Percentiles rank a stretch among this genome's conserved stretches.
phyloP scores from a whole-genome alignment of 805 yeast species.

The Starmerella lactis-condensi region DNA sequence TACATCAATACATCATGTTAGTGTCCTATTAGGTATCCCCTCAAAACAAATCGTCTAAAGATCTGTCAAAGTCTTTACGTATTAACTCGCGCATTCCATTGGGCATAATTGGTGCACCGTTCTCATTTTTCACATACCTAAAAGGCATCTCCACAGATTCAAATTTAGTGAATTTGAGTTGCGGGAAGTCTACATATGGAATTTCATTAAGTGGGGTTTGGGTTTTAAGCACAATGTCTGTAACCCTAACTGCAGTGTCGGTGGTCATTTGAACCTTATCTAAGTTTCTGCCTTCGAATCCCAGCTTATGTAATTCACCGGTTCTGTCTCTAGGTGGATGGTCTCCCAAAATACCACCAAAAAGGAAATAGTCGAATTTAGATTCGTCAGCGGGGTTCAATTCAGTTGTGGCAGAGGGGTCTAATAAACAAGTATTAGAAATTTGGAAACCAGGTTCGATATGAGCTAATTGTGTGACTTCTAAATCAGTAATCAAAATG shows the following conservation, averaged over 20 bases:
- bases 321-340: constrained; percentile 81
- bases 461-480: constrained; percentile 29
- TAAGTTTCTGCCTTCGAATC: constrained; percentile 69
- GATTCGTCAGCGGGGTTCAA: constrained; percentile 49
- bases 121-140: constrained; percentile 53
- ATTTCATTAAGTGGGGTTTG: constrained; percentile 47
- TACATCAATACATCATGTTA: no score
- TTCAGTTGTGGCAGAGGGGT: constrained; percentile 68
- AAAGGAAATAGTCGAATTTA: constrained; percentile 69
- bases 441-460: constrained; percentile 24
- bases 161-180: constrained; percentile 64
- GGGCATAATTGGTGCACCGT: constrained; percentile 67
- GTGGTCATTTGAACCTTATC: constrained; percentile 92
- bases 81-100: constrained; percentile 79
- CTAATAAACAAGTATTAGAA: constrained; percentile 58
- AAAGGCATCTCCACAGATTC: constrained; percentile 98
- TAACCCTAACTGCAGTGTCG: constrained; percentile 88
- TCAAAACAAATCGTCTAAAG: constrained; percentile 14
- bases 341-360: constrained; percentile 91
- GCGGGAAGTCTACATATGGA: constrained; percentile 81
- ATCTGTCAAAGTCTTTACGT: constrained; percentile 67
- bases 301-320: constrained; percentile 70
- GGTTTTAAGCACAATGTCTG: constrained; percentile 56
- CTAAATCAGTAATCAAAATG: constrained; percentile 41
- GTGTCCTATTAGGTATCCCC: background rate